These are phyloP conservation scores for Blakeslea trispora DNA, from an alignment of 371 early-diverging fungal species.

Conservation along the genomic window DNA sequence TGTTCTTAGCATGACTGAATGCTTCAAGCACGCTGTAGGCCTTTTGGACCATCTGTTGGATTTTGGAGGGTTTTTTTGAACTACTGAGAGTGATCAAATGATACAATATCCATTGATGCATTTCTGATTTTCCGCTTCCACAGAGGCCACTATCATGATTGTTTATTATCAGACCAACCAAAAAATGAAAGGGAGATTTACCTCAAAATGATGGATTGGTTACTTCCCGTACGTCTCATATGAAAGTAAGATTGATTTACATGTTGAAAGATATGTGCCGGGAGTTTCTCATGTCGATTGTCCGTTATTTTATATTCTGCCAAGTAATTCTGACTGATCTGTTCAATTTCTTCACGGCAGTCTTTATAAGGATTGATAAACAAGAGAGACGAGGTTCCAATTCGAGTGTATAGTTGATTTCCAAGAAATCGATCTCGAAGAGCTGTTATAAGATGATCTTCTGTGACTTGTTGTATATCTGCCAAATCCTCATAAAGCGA, in stretches of 20 bases:
- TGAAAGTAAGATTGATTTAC: constrained; percentile 46
- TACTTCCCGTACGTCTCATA: constrained; percentile 46
- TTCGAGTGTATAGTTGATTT: constrained; percentile 64
- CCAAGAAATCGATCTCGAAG: constrained; percentile 61
- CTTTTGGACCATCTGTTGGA: constrained; percentile 51
- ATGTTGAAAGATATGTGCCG: constrained; percentile 44
- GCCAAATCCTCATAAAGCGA: constrained; percentile 37
- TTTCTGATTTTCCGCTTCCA: constrained; percentile 85
- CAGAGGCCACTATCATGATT: constrained; percentile 69
- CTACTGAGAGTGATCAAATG: constrained; percentile 69
- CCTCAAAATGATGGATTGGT: constrained; percentile 45
- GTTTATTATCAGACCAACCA: not conserved
- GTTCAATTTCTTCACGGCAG: constrained; percentile 34
- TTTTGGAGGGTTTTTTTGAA: constrained; percentile 73
- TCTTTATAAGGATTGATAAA: constrained; percentile 55
- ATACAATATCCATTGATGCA: constrained; percentile 58
- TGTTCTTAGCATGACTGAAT: constrained; percentile 85
- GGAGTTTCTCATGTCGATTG: constrained; percentile 17
- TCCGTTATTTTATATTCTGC: constrained; percentile 46
- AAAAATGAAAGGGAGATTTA: constrained; percentile 16
- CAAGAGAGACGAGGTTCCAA: constrained; percentile 59
- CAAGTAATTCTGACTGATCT: constrained; percentile 52
- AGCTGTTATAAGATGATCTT: constrained; percentile 53
- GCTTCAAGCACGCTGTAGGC: constrained; percentile 65
- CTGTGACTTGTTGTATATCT: constrained; percentile 41